Evolutionary conservation across 2,329 filamentous ascomycete genomes (phyloP), one percentile per base, ranked within the genome.

Genomic region (Aspergillus niger): DNA sequence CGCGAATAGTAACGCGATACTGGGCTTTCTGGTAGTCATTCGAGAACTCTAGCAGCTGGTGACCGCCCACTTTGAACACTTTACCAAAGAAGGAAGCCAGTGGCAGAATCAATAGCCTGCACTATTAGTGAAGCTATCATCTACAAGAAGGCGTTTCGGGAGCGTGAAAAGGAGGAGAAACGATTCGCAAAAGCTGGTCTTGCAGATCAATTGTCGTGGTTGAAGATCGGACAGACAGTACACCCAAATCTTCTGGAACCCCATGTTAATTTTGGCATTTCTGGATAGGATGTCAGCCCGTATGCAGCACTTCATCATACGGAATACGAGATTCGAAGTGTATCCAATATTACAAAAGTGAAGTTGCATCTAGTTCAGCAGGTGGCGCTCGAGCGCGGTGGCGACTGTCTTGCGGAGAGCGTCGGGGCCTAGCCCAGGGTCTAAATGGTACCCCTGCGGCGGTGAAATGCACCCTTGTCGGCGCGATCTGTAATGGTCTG

Each of bases 71-170:
- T 51, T 53, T 57, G 44, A 57, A 51, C 28, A 10, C 28, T 30
- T 30, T 11, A 30, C 8, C 11, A 4, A 3, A 26, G 6, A 30
- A 11, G 28, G 28, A 30, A 30, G 28, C 11, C 72, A 0, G 72
- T 78, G 1, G 75, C 72, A 0, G 74, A 74, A 36, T 78, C 74
- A 13, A 79, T 64, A 1, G 75, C 79, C 51, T 59, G 76, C 24
- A 24, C 47, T n/a, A 26, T 32, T 26, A 49, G 47, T 24, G 5
- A 49, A n/a, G 47, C 41, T 44, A 22, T 44, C 11, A 20, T 30
- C 41, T 22, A 20, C 41, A 22, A 44, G 41, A 10, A 8, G 15
- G 8, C 5, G 17, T 20, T 44, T 17, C 22, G 22, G 44, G 26
- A 48, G 26, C 13, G 26, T 13, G 2, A 17, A 57, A 47, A 30